Evolutionary conservation across 2,329 filamentous ascomycete genomes (phyloP), one percentile per base, ranked within the genome.

Genomic region (Talaromyces sp.): DNA sequence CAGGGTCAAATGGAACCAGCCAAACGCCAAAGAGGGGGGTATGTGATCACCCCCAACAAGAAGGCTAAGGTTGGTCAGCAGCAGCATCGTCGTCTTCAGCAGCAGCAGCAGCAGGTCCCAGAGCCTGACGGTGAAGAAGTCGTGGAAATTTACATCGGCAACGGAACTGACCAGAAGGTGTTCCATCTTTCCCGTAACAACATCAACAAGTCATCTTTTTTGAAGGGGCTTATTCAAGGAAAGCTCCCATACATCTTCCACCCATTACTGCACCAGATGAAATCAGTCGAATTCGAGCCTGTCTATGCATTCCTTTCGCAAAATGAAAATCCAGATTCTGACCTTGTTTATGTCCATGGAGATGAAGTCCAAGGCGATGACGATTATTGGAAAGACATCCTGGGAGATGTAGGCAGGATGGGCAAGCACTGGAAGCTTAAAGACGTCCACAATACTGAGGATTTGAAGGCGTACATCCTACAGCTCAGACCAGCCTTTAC

Each of bases 81-180:
- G 17, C 19, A 58, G 25, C 19, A 9, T 19, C 56, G 33, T 10
- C 19, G 1, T 25, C 33, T 41, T 2, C 25, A 35, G 17, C 41
- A 22, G 31, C 50, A 41, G 7, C n/a, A 10, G 5, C 35, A 22
- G 31, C 50, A 41, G 3, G n/a, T 6, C 3, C 35, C 22, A 56
- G 15, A 37, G 19, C 31, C 47, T 7, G 22, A 62, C 49, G 49
- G 49, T 7, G 43, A 61, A 1, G 63, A 62, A 17, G 11, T 62
- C 5, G 58, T 65, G 3, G 15, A 57, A 3, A 27, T 65, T 17
- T 62, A 62, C 25, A 49, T 65, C n/a, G 63, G 63, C 22, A 33
- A 57, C 11, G 63, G 39, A 19, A n/a, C 0, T 1, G 17, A 45
- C 3, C 63, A 62, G 39, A 57, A 65, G 9, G 15, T 65, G 1